phyloP scores from a whole-genome alignment of 768 basidiomycete genomes.

The Rhizopogon roseolus region DNA sequence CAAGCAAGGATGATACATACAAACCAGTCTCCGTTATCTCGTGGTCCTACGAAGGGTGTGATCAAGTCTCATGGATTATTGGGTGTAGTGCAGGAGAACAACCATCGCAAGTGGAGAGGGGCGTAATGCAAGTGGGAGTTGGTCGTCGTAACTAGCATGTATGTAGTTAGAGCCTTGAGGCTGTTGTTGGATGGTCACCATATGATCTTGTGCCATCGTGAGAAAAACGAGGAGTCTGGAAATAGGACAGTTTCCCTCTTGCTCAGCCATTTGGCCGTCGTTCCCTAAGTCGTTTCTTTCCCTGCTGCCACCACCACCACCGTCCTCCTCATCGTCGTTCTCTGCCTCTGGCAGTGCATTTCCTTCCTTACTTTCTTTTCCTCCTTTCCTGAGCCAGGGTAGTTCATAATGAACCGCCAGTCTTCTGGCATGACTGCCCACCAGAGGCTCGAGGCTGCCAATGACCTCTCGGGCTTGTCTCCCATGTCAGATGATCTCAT shows the following conservation, averaged over 20 bases:
- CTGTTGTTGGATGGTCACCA: too few species aligned
- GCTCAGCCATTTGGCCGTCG: slow-evolving; percentile 5
- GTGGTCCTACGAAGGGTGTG: too few species aligned
- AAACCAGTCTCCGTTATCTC: too few species aligned
- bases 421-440: slow-evolving; percentile 43
- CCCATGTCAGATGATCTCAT: slow-evolving; percentile 79
- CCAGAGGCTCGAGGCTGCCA: slow-evolving; percentile 67
- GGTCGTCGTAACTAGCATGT: too few species aligned
- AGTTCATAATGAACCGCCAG: slow-evolving; percentile 35
- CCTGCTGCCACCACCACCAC: slow-evolving; percentile 7
- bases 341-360: slow-evolving; percentile 2
- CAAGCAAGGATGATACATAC: too few species aligned
- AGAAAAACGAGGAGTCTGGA: slow-evolving; percentile 4
- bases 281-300: slow-evolving; percentile 13
- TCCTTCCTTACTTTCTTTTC: background rate
- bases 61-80: too few species aligned
- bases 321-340: background rate
- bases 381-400: slow-evolving; percentile 2
- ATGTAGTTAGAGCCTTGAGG: too few species aligned
- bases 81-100: too few species aligned
- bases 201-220: slow-evolving; percentile 2
- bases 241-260: slow-evolving; percentile 16
- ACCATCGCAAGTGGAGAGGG: too few species aligned
- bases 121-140: too few species aligned
- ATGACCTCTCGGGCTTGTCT: slow-evolving; percentile 64